These are phyloP conservation scores for Aspergillus brasiliensis DNA, from an alignment of 2,329 filamentous ascomycete genomes.

Conservation along the genomic window DNA sequence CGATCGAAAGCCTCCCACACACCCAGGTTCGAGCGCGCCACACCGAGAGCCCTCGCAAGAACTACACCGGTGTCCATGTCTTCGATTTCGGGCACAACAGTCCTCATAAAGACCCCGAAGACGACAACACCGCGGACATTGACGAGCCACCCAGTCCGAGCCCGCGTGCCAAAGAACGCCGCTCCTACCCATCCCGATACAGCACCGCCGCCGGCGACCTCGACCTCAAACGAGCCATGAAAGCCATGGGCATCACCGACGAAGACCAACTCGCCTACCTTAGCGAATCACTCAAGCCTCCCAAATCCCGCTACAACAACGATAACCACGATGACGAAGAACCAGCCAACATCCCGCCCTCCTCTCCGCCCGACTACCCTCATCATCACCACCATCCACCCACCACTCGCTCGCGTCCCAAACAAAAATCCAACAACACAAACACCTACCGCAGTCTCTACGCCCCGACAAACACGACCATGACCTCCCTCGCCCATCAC, in stretches of 20 bases:
- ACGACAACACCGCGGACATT: conserved; percentile 32
- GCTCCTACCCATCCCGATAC: conserved; percentile 13
- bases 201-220: conserved; percentile 18
- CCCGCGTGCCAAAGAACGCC: conserved; percentile 36
- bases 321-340: conserved; percentile 8
- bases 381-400: conserved; percentile 21
- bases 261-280: conserved; percentile 29
- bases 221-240: conserved; percentile 27
- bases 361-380: conserved; percentile 35
- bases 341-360: conserved; percentile 27
- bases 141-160: conserved; percentile 39
- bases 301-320: conserved; percentile 13
- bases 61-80: conserved; percentile 32
- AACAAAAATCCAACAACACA: conserved; percentile 22
- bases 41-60: conserved; percentile 32
- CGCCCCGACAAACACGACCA: conserved; percentile 26
- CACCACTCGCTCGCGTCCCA: conserved; percentile 24
- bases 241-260: conserved; percentile 29
- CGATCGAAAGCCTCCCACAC: conserved; percentile 30
- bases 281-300: conserved; percentile 22
- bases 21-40: conserved; percentile 22
- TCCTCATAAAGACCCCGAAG: conserved; percentile 22
- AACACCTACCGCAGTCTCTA: conserved; percentile 28
- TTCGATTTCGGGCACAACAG: conserved; percentile 28
- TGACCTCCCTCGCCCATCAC: conserved; percentile 29